Base-by-base conservation (phyloP, 495 filamentous ascomycete species). In the Podospora sp. region DNA sequence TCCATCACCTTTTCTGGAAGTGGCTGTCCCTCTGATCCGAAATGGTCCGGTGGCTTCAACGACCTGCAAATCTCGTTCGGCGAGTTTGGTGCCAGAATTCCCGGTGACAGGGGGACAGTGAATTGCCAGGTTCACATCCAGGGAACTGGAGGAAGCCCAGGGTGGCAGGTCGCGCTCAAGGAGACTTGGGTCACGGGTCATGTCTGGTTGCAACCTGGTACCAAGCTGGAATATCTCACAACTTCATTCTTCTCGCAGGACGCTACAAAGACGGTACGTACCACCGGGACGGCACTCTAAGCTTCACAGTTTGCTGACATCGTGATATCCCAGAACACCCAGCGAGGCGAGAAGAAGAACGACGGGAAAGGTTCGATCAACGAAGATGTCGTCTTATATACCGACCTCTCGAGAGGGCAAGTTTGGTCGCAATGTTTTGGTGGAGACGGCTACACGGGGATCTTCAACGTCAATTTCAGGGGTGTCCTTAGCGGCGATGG, bases 401-500 rank as follows among this genome's bases (percentile, higher is more conserved):
- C 57, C 66, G 73, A 78, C 33, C 68, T 75, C 51, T 50, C 65
- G 14, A 70, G 53, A 49, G 40, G 26, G 33, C 70, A 73, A 49
- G 76, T 75, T 27, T 82, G 76, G 76, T 81, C 78, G 33, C 71
- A 72, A 7, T 82, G 80, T 75, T 75, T 72, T n/a, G 72, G 70
- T 29, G 40, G 60, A 63, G 59, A 65, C 36, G 78, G 79, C 21
- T 71, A 69, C 67, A 72, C 76, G 50, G 80, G 80, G 18, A 77
- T 82, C 64, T 68, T 82, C 51, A 79, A 81, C 64, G 71, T 82
- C 75, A 82, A 82, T 71, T 81, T 81, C 75, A 76, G 80, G 65
- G 77, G 75, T 60, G 77, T 72, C 6, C 75, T 81, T 8, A 67
- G 51, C 60, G 72, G 76, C 59, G 75, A 75, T 49, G 66, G 72